Percentiles rank a stretch among this genome's conserved stretches.
These are phyloP conservation scores for Thelonectria blattea DNA, from an alignment of 2,329 filamentous ascomycete genomes.

Conservation along the genomic window DNA sequence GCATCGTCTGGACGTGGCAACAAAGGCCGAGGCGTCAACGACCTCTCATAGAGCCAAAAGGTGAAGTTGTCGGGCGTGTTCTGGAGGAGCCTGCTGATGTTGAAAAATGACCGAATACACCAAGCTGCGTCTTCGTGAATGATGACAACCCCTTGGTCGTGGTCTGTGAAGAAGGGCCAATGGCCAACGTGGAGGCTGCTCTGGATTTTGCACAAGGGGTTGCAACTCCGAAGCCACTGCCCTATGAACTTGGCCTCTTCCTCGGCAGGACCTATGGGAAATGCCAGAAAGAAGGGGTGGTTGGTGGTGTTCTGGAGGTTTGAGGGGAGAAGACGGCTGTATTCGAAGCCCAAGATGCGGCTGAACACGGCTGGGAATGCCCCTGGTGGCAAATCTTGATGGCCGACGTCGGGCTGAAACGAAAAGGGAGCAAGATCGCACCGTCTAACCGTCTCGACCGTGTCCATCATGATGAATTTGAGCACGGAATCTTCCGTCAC, in stretches of 20 bases:
- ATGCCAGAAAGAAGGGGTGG: slow-evolving; percentile 55
- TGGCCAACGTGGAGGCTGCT: slow-evolving; percentile 50
- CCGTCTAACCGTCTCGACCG: not conserved
- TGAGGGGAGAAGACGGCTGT: slow-evolving; percentile 39
- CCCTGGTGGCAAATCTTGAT: slow-evolving; percentile 23
- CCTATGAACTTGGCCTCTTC: slow-evolving; percentile 47
- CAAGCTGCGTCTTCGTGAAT: slow-evolving; percentile 52
- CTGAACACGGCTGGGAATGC: slow-evolving; percentile 34
- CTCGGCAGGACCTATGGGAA: slow-evolving; percentile 47
- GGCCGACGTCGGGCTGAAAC: slow-evolving; percentile 11
- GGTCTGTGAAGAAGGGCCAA: slow-evolving; percentile 53
- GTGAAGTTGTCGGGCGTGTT: slow-evolving; percentile 34
- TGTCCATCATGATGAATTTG: slow-evolving; percentile 9
- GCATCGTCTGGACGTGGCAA: slow-evolving; percentile 19
- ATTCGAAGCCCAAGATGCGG: slow-evolving; percentile 42
- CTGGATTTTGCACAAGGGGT: slow-evolving; percentile 50
- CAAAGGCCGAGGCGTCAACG: slow-evolving; percentile 30
- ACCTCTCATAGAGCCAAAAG: slow-evolving; percentile 51
- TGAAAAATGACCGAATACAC: slow-evolving; percentile 48
- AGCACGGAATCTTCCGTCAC: slow-evolving; percentile 1
- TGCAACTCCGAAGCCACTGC: slow-evolving; percentile 51
- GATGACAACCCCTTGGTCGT: slow-evolving; percentile 45
- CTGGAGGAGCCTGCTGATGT: slow-evolving; percentile 44
- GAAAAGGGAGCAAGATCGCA: slow-evolving; percentile 37
- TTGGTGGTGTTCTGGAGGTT: slow-evolving; percentile 21